phyloP scores from a whole-genome alignment of 352 stramenopile genomes.

The Phytophthora meadii region DNA sequence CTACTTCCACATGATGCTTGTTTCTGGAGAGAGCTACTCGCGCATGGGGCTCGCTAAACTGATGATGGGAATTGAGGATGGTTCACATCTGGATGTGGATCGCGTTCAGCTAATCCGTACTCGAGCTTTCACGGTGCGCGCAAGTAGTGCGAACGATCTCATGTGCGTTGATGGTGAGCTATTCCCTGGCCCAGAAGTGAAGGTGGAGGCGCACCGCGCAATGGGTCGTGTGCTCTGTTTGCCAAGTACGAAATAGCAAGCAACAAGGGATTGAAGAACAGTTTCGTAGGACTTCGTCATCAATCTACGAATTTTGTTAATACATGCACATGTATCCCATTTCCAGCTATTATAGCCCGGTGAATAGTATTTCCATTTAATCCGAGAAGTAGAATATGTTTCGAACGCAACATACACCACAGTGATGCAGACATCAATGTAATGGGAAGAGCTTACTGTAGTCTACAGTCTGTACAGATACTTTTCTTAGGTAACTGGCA shows the following conservation, averaged over 20 bases:
- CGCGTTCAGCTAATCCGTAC: conserved; percentile 66
- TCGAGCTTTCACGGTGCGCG: conserved; percentile 57
- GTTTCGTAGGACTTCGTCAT: no score
- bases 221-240: conserved; percentile 55
- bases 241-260: conserved; percentile 20
- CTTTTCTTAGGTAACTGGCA: no score
- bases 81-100: conserved; percentile 47
- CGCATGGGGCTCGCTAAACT: conserved; percentile 48
- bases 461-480: no score
- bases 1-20: conserved; percentile 66
- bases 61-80: conserved; percentile 63
- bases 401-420: no score
- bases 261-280: not conserved
- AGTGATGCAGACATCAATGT: no score
- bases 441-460: no score
- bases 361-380: no score
- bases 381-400: no score
- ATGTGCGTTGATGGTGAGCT: conserved; percentile 74
- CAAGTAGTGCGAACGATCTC: conserved; percentile 40
- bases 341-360: no score
- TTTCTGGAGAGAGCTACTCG: conserved; percentile 48
- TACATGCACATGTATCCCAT: no score
- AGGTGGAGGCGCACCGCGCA: conserved; percentile 57
- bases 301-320: no score
- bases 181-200: conserved; percentile 51